These are phyloP conservation scores for Plantago ovata DNA, from an alignment of 257 asterid species.

Conservation along the genomic window DNA sequence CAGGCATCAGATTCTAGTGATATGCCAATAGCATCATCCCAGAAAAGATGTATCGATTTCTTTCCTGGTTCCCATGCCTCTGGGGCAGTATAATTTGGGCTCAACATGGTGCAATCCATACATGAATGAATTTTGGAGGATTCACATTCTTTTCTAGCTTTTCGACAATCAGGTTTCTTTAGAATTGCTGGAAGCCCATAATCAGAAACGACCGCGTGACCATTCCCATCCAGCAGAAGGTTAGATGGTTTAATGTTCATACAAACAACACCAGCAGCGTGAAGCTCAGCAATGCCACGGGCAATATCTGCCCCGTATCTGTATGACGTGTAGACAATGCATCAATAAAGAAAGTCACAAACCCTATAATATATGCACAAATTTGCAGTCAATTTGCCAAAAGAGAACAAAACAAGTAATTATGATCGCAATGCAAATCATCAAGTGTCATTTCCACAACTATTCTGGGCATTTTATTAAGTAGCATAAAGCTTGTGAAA, in stretches of 20 bases:
- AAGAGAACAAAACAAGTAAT: slow-evolving; percentile 1
- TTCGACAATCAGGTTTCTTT: slow-evolving; percentile 77
- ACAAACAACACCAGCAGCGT: slow-evolving; percentile 97
- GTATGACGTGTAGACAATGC: slow-evolving; percentile 19
- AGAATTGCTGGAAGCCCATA: slow-evolving; percentile 94
- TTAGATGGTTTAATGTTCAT: slow-evolving; percentile 96
- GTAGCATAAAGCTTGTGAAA: background rate
- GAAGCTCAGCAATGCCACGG: slow-evolving; percentile 99
- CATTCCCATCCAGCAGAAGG: slow-evolving; percentile 87
- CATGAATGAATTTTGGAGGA: slow-evolving; percentile 86
- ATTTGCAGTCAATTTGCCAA: slow-evolving; percentile 11
- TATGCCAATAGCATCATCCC: slow-evolving; percentile 99
- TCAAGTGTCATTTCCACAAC: slow-evolving; percentile 7
- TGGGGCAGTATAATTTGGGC: slow-evolving; percentile 95
- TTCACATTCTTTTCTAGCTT: slow-evolving; percentile 74
- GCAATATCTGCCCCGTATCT: slow-evolving; percentile 98
- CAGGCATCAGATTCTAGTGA: slow-evolving; percentile 97
- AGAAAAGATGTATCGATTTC: slow-evolving; percentile 85
- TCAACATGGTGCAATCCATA: slow-evolving; percentile 98
- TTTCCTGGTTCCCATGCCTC: slow-evolving; percentile 99
- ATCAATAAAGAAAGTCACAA: slow-evolving; percentile 21
- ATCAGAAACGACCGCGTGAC: slow-evolving; percentile 94
- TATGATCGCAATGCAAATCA: slow-evolving; percentile 9
- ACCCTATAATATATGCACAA: slow-evolving; percentile 10
- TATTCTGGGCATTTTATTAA: slow-evolving; percentile 3